A percentile compares a stretch with the other conserved stretches of the same genome.
Conservation (phyloP, 129 eudicot genomes). For the Dittrichia graveolens region DNA sequence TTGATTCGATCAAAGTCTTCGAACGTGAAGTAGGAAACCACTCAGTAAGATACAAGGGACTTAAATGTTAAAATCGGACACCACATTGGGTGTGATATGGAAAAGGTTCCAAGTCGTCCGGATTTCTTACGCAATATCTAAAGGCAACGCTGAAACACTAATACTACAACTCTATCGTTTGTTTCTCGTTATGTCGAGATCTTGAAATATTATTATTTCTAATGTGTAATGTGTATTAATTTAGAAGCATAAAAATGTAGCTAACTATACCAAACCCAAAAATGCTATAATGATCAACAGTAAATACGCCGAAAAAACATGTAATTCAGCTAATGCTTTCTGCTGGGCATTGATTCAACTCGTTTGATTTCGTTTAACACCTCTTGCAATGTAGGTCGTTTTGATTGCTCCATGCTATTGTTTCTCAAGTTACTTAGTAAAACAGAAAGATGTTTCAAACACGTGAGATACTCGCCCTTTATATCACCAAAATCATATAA, state of each 20-base stretch:
- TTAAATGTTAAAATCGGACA: too few species aligned
- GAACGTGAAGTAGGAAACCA: too few species aligned
- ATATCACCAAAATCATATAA: slow-evolving; percentile 46
- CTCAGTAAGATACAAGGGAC: too few species aligned
- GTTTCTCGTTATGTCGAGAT: too few species aligned
- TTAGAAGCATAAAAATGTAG: background rate
- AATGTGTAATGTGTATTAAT: background rate
- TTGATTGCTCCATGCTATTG: slow-evolving; percentile 9
- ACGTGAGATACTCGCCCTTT: slow-evolving; percentile 64
- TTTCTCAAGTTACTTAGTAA: slow-evolving; percentile 22
- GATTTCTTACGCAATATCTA: too few species aligned
- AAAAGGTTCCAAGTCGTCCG: too few species aligned
- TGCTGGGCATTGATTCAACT: slow-evolving; percentile 43
- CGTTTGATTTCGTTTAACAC: slow-evolving; percentile 59
- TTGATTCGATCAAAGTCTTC: too few species aligned
- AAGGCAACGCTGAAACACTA: too few species aligned
- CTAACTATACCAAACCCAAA: background rate
- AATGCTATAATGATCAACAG: background rate
- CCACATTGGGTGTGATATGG: too few species aligned
- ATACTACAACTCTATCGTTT: too few species aligned
- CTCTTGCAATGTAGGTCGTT: slow-evolving; percentile 42
- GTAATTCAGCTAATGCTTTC: slow-evolving; percentile 18
- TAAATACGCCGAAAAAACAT: background rate
- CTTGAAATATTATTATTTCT: too few species aligned
- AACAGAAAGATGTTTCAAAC: slow-evolving; percentile 54